These are phyloP conservation scores for Zalaria sp. DNA, from an alignment of 2,329 filamentous ascomycete genomes.

Conservation along the genomic window DNA sequence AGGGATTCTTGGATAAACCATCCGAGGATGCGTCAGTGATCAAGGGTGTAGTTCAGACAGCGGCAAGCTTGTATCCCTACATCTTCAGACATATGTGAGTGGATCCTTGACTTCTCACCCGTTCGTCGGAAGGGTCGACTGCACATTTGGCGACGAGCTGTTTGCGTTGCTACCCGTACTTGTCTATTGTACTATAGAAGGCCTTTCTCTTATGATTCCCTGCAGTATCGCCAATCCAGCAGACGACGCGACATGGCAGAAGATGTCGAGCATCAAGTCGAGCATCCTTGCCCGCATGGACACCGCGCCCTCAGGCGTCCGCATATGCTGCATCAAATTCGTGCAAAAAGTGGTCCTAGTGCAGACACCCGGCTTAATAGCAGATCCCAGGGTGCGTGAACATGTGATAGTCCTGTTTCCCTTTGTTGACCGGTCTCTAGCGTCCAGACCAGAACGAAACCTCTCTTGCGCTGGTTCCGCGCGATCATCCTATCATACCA, in stretches of 20 bases:
- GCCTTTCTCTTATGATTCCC: constrained; percentile 7
- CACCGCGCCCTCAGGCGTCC: constrained; percentile 56
- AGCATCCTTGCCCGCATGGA: constrained; percentile 86
- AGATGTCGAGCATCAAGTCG: constrained; percentile 77
- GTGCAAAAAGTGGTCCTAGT: constrained; percentile 84
- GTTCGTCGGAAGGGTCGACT: background rate
- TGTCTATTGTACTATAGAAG: no score
- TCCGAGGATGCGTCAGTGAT: constrained; percentile 67
- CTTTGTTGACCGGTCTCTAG: constrained; percentile 27
- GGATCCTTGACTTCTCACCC: background rate
- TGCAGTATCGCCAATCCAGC: constrained; percentile 72
- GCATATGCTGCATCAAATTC: constrained; percentile 95
- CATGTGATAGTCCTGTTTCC: background rate
- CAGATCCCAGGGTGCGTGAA: constrained; percentile 63
- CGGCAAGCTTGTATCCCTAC: constrained; percentile 84
- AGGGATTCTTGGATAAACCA: constrained; percentile 27
- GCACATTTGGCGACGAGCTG: no score
- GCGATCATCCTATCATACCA: constrained; percentile 68
- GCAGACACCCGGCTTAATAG: constrained; percentile 70
- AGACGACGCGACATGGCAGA: constrained; percentile 72
- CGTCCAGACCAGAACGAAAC: constrained; percentile 66
- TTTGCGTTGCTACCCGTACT: no score
- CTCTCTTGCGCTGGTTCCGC: constrained; percentile 72
- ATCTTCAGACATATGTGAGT: constrained; percentile 92
- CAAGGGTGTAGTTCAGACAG: constrained; percentile 75